Percentiles rank a stretch among this genome's conserved stretches.
Conservation (phyloP, 2,329 filamentous ascomycete genomes). For the Cadophora sp. region DNA sequence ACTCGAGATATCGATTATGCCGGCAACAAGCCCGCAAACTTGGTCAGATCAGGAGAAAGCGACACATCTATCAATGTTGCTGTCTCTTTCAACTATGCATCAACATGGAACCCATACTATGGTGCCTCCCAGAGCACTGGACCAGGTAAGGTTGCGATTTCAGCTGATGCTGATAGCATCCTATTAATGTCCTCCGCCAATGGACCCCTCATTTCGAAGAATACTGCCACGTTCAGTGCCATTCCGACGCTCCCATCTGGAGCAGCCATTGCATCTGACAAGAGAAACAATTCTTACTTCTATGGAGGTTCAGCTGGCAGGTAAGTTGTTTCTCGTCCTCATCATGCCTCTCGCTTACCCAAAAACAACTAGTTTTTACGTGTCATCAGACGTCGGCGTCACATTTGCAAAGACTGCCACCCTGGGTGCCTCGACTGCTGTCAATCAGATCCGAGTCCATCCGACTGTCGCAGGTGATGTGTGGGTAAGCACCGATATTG, state of each 20-base stretch:
- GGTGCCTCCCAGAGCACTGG: slow-evolving; percentile 24
- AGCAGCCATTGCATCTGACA: slow-evolving; percentile 60
- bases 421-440: slow-evolving; percentile 40
- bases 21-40: slow-evolving; percentile 28
- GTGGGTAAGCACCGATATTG: slow-evolving; percentile 60
- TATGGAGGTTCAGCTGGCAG: slow-evolving; percentile 29
- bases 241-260: slow-evolving; percentile 51
- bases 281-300: slow-evolving; percentile 39
- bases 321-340: background rate
- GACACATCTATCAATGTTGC: slow-evolving; percentile 23
- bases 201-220: slow-evolving; percentile 26
- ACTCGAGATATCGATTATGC: slow-evolving; percentile 41
- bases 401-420: slow-evolving; percentile 49
- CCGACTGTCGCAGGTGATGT: slow-evolving; percentile 65
- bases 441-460: slow-evolving; percentile 56
- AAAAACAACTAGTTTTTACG: slow-evolving; percentile 51
- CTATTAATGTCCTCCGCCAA: slow-evolving; percentile 22
- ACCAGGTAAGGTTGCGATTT: slow-evolving; percentile 30
- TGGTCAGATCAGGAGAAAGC: slow-evolving; percentile 31
- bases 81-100: slow-evolving; percentile 30
- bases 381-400: slow-evolving; percentile 55
- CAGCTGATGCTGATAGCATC: slow-evolving; percentile 29
- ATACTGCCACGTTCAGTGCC: slow-evolving; percentile 48
- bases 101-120: slow-evolving; percentile 28
- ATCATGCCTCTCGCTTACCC: background rate